Base-by-base conservation (phyloP, 768 basidiomycete species). In the Postia placenta region DNA sequence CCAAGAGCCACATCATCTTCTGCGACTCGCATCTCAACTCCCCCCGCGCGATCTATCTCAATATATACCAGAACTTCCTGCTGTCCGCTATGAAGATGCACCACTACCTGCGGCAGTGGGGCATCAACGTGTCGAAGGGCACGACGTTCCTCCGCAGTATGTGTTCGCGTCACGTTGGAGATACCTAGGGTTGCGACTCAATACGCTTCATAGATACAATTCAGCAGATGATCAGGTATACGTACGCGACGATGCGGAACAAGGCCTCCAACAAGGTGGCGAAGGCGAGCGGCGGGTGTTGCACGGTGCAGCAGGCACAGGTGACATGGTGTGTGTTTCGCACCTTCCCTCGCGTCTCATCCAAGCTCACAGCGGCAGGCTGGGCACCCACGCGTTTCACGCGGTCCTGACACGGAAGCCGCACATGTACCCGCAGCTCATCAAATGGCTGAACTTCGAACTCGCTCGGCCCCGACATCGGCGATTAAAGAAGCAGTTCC, bases 41-140 rank as follows among this genome's bases (percentile, higher is more conserved):
- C 6, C 55, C 66, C 15, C 59, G 74, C 36, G 75, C 74, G 1
- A 79, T 92, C 9, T 79, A 87, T 64, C 63, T 81, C 46, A 99
- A 97, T 65, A 74, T 95, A 11, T 96, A 92, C 64, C 87, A 92
- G 62, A 88, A 84, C 59, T 86, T 93, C 60, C 65, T 89, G 25
- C 64, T 96, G 37, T 74, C 81, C 2, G 90, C 87, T 0, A 83
- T 92, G 74, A 95, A 90, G 68, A 86, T 92, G 76, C 82, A 90
- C 51, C 74, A 78, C 45, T 96, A 97, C 62, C 68, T 97, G 27
- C 73, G 75, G 28, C 73, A 74, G 45, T 85, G 80, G 81, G 72
- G 75, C 12, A 52, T 72, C 15, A 67, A 69, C 43, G 55, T 70
- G n/a, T 59, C 54, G 26, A 76, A 68, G 52, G 76, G 74, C 49